Base-by-base conservation (phyloP, 169 alveolate genomes). In the Plasmodium vivax region DNA sequence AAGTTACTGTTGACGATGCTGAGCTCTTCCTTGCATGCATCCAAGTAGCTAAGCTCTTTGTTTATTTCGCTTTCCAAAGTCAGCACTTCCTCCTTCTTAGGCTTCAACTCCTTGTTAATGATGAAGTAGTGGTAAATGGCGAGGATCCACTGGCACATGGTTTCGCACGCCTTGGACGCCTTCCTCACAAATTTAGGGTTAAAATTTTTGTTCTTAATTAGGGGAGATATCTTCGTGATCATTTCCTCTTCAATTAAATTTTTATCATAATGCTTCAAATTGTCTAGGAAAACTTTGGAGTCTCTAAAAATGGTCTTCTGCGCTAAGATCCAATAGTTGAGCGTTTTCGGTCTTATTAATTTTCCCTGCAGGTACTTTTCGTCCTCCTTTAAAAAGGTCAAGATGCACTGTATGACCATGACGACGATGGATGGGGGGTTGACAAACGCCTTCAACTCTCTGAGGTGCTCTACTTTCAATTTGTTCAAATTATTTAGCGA, bases 141-240 rank as follows among this genome's bases (percentile, higher is more conserved):
- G 23, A 90, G 47, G n/a, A 90, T 90, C 94, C 94, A 90, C 38
- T 90, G 94, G 47, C 94, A 90, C 94, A 90, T 90, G 0, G 94
- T 90, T 80, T 90, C 94, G 72, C 94, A 90, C 2, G 94, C 94
- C 72, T 90, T 90, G 2, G 94, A 90, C 9, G 94, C 94, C 54
- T 90, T 90, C 80, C 90, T 72, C 12, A 90, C 94, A 90, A 90
- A 80, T 30, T 90, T 90, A 14, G 94, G 94, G 82, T 90, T 80
- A 62, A 90, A 90, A 30, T 90, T 90, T 90, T 90, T 90, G 68
- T 90, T 90, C 82, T 90, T 90, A 45, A 90, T 90, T 6, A 90
- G 74, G 10, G 94, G 94, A 10, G 81, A 8, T 23, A 90, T 90
- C 30, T 90, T 90, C 14, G 36, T 19, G 30, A 90, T 90, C 94